phyloP scores from a whole-genome alignment of 164 flowering plant species.

The grape (Vitis vinifera) region ASM3070453v1 NC_081806.1:20342501-20343000 shows the following conservation, averaged over 20 bases:
- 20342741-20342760: constrained; percentile 72
- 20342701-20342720: background rate
- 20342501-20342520: too few species aligned
- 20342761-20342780: constrained; percentile 74
- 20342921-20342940: too few species aligned
- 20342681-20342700: background rate
- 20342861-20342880: too few species aligned
- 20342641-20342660: background rate
- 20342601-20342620: background rate
- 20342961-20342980: too few species aligned
- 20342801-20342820: constrained; percentile 62
- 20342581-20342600: too few species aligned
- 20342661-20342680: background rate
- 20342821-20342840: constrained; percentile 14
- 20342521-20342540: too few species aligned
- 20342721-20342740: constrained; percentile 8
- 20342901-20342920: too few species aligned
- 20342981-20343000: too few species aligned
- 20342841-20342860: background rate
- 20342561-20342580: too few species aligned
- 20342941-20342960: too few species aligned
- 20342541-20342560: too few species aligned
- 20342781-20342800: constrained; percentile 54
- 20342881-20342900: too few species aligned
- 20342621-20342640: background rate